Evolutionary conservation across 75 land plant genomes (phyloP).

Genomic region (Azolla pinnata): DNA sequence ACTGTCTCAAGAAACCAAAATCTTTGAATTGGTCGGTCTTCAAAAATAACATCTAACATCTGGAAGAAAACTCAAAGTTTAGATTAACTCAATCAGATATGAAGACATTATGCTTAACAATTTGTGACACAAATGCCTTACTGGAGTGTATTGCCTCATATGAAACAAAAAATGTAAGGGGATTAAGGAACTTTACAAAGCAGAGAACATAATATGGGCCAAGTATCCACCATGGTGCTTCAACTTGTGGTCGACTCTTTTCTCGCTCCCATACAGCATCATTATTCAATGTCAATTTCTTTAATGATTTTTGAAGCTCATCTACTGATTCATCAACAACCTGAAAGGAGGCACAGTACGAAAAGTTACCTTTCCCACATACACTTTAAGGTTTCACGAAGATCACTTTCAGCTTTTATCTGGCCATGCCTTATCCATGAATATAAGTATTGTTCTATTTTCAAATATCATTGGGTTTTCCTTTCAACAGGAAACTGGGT

Average conservation of each 20-base stretch:
- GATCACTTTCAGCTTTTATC: too few species aligned
- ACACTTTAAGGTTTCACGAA: too few species aligned
- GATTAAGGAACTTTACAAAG: slow-evolving; percentile 7
- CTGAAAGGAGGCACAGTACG: slow-evolving; percentile 1
- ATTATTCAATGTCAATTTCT: slow-evolving; percentile 19
- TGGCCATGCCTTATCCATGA: too few species aligned
- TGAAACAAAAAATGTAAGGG: neutral
- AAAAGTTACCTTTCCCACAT: too few species aligned
- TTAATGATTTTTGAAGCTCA: slow-evolving; percentile 19
- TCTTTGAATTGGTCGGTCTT: slow-evolving; percentile 34
- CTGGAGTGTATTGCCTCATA: neutral
- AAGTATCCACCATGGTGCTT: slow-evolving; percentile 42
- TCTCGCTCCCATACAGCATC: slow-evolving; percentile 31
- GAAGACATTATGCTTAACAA: too few species aligned
- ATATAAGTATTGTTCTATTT: too few species aligned
- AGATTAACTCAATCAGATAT: too few species aligned
- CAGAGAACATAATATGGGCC: slow-evolving; percentile 33
- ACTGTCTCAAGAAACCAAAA: slow-evolving; percentile 42
- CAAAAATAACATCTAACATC: slow-evolving; percentile 40
- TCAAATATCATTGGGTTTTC: too few species aligned
- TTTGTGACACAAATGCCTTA: too few species aligned
- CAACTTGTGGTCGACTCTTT: slow-evolving; percentile 22
- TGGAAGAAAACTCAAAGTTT: slow-evolving; percentile 9
- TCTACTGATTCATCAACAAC: slow-evolving; percentile 23
- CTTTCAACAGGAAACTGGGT: too few species aligned